These are phyloP conservation scores for Viridothelium virens DNA, from an alignment of 495 filamentous ascomycete species.

Conservation along the genomic window DNA sequence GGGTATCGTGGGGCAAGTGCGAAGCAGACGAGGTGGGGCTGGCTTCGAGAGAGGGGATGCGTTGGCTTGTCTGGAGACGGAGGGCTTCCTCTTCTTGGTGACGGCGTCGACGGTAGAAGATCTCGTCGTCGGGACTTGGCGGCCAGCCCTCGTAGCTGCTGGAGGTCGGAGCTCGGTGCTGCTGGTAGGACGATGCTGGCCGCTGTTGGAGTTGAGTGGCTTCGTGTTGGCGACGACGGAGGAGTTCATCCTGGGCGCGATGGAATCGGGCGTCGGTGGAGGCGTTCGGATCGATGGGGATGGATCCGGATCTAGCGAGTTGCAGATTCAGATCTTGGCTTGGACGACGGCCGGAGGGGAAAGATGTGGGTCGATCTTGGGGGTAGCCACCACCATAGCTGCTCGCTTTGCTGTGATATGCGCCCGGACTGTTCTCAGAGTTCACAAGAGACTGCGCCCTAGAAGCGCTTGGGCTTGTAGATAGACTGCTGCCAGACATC, in stretches of 20 bases:
- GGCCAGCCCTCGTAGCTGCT: slow-evolving; percentile 30
- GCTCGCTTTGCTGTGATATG: not conserved
- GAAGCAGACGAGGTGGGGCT: slow-evolving; percentile 25
- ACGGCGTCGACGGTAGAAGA: slow-evolving; percentile 12
- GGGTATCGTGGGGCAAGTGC: slow-evolving; percentile 16
- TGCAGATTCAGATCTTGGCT: slow-evolving; percentile 7
- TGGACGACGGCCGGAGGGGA: not conserved
- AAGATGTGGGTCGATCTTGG: not conserved
- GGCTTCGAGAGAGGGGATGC: slow-evolving; percentile 21
- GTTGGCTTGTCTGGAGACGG: slow-evolving; percentile 15
- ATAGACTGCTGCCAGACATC: slow-evolving; percentile 13
- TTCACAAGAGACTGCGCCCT: slow-evolving; percentile 16
- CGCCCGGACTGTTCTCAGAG: not conserved
- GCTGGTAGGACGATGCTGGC: slow-evolving; percentile 17
- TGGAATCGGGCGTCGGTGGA: not conserved
- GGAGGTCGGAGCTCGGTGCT: slow-evolving; percentile 15
- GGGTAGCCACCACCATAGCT: not conserved
- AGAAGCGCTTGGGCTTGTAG: slow-evolving; percentile 23
- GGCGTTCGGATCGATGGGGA: not conserved
- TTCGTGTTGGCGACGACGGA: slow-evolving; percentile 25
- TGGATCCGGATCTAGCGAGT: not conserved
- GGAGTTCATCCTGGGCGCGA: slow-evolving; percentile 32
- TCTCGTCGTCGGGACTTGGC: slow-evolving; percentile 36
- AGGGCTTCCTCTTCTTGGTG: slow-evolving; percentile 13
- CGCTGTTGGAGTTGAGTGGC: slow-evolving; percentile 9